Evolutionary conservation across 805 yeast species (phyloP), one percentile per base, ranked within the genome.

Genomic region (Lipomyces yamadae): DNA sequence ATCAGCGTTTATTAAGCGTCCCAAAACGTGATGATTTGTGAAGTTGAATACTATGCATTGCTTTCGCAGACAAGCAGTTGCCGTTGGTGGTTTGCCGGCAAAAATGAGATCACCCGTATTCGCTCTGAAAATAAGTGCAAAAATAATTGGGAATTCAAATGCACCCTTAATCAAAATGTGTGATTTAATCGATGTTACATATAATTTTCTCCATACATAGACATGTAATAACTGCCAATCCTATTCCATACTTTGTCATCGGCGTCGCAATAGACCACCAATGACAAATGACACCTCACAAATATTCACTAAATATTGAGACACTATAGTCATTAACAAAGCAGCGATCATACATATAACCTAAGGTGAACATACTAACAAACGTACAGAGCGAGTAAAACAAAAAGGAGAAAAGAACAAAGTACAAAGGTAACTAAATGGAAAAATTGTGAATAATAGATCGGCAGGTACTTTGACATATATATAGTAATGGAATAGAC

Each of bases 311-410:
- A 42, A 42, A 42, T 42, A 42, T 42, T 42, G 48, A 42, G 48
- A 15, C 48, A 42, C 48, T 42, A 24, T 24, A 15, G 15, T 42
- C 48, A 4, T n/a, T 13, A 42, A 42, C 48, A 42, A 42, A 42
- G 48, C 24, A 24, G 24, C 48, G 48, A 42, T 42, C 48, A 42
- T 42, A 42, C 48, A 42, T 15, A 42, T 42, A 42, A 42, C 48
- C 48, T 42, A 24, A 42, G 48, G n/a, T 42, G 24, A 24, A 42
- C 24, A 42, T 4, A 42, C 48, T 42, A 42, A 42, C 48, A 42
- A 42, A 42, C 48, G 48, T 42, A 42, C 48, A 42, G n/a, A 15
- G 48, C 48, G 48, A 42, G 48, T 24, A 42, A n/a, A 42, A 42
- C 15, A 18, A n/a, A 15, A 5, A n/a, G 18, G 6, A n/a, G n/a